These are phyloP conservation scores for Pachyrhizus erosus DNA, from an alignment of 306 rosid species.

Conservation along the genomic window DNA sequence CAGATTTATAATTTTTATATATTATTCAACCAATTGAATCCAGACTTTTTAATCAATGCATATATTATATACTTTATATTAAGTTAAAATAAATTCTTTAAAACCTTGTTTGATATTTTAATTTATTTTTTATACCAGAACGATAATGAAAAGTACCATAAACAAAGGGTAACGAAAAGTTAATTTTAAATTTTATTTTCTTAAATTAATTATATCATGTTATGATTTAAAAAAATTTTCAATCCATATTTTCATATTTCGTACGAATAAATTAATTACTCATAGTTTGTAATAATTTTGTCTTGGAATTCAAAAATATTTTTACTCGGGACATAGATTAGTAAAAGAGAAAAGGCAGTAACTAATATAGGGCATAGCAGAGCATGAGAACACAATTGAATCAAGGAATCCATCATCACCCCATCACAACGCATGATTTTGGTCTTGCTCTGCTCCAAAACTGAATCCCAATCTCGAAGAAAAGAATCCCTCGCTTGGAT, in stretches of 20 bases:
- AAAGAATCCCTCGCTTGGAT: slow-evolving; percentile 7
- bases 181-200: too few relatives aligned
- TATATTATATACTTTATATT: too few relatives aligned
- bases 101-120: too few relatives aligned
- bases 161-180: too few relatives aligned
- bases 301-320: not conserved
- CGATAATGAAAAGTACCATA: too few relatives aligned
- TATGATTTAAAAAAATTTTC: too few relatives aligned
- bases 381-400: not conserved
- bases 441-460: not conserved
- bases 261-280: not conserved
- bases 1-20: too few relatives aligned
- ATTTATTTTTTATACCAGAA: too few relatives aligned
- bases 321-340: not conserved
- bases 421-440: not conserved
- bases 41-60: too few relatives aligned
- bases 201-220: too few relatives aligned
- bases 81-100: too few relatives aligned
- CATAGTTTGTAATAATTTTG: not conserved
- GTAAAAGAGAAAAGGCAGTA: not conserved
- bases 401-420: not conserved
- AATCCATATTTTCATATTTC: not conserved
- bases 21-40: too few relatives aligned
- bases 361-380: not conserved
- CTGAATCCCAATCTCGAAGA: not conserved